Conservation (phyloP, 2,329 filamentous ascomycete genomes). For the Penicillium expansum region DNA sequence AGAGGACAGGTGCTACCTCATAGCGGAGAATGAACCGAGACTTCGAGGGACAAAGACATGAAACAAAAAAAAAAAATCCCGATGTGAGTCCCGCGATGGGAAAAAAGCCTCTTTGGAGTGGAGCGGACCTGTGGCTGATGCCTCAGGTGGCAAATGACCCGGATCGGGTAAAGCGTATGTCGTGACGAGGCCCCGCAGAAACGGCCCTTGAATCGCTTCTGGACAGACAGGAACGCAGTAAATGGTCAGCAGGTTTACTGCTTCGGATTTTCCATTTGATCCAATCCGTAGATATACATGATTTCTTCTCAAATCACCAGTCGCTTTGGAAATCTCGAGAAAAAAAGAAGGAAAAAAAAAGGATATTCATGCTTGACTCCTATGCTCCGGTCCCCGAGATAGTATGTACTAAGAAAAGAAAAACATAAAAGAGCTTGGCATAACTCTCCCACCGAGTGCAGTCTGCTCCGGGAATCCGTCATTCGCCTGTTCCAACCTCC, state of each 20-base stretch:
- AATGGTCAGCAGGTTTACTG: conserved; percentile 14
- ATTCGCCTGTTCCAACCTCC: conserved; percentile 51
- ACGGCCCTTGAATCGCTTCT: conserved; percentile 5
- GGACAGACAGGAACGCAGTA: conserved; percentile 1
- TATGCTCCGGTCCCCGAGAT: conserved; percentile 11
- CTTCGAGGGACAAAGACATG: conserved; percentile 23
- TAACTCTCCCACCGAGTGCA: conserved; percentile 12
- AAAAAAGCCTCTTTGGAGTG: conserved; percentile 39
- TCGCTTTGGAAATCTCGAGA: conserved; percentile 5
- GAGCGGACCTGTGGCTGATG: conserved; percentile 26
- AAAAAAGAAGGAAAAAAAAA: conserved; percentile 9
- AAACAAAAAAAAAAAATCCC: conserved; percentile 23
- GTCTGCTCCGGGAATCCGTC: conserved; percentile 11
- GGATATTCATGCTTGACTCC: conserved; percentile 15
- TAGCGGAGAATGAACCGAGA: conserved; percentile 28
- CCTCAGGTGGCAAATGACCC: conserved; percentile 29
- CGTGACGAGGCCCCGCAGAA: conserved; percentile 25
- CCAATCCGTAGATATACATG: conserved; percentile 2
- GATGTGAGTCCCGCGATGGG: conserved; percentile 37
- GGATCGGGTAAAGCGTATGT: conserved; percentile 25
- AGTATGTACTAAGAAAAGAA: conserved; percentile 11
- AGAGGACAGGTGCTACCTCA: conserved; percentile 34
- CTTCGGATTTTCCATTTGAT: conserved; percentile 2
- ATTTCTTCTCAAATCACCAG: neutral
- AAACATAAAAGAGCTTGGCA: conserved; percentile 10